A percentile compares a stretch with the other conserved stretches of the same genome.
Evolutionary conservation across 2,329 filamentous ascomycete species (phyloP).

Genomic region (Epichloe gansuensis): DNA sequence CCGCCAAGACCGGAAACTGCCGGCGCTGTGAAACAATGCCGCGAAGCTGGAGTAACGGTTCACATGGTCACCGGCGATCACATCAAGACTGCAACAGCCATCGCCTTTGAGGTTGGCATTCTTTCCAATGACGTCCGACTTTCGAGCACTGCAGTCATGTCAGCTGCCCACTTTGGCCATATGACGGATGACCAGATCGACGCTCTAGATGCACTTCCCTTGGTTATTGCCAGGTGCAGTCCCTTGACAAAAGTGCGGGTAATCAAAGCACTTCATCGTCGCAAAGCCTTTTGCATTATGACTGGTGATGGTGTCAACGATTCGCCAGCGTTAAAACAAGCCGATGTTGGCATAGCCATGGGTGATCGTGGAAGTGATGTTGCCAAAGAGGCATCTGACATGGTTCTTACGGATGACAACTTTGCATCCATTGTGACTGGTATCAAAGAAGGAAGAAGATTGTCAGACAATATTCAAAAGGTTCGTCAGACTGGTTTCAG

Average conservation of each 20-base stretch:
- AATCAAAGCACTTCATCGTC: conserved; percentile 60
- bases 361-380: conserved; percentile 59
- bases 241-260: conserved; percentile 64
- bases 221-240: conserved; percentile 59
- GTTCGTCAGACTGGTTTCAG: conserved; percentile 23
- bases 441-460: conserved; percentile 55
- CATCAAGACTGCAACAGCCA: conserved; percentile 54
- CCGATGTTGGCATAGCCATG: conserved; percentile 69
- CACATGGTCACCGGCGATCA: conserved; percentile 63
- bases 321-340: conserved; percentile 58
- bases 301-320: conserved; percentile 68
- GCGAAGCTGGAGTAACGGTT: conserved; percentile 49
- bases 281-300: conserved; percentile 59
- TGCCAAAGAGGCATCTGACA: conserved; percentile 72
- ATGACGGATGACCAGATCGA: conserved; percentile 53
- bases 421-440: conserved; percentile 71
- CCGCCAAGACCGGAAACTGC: conserved; percentile 57
- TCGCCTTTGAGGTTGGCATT: conserved; percentile 54
- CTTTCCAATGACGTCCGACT: conserved; percentile 27
- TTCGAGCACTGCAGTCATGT: conserved; percentile 40
- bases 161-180: conserved; percentile 49
- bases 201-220: conserved; percentile 43
- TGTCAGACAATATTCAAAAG: conserved; percentile 66
- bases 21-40: conserved; percentile 46
- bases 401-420: conserved; percentile 81